These are phyloP conservation scores for Podospora pseudopauciseta DNA, from an alignment of 495 filamentous ascomycete genomes.

Conservation along the genomic window DNA sequence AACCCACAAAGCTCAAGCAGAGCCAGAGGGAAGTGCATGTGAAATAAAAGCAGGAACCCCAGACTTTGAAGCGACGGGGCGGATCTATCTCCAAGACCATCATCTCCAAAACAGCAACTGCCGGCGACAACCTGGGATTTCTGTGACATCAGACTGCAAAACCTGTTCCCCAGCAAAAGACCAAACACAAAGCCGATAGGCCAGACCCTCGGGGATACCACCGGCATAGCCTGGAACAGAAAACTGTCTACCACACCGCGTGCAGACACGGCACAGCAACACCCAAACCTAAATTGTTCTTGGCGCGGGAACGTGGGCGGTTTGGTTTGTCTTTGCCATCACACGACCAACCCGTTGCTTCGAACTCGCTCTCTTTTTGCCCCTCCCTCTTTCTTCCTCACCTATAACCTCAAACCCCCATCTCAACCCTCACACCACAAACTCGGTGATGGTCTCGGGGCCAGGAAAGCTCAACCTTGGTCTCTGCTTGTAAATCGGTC, in stretches of 20 bases:
- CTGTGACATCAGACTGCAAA: conserved; percentile 2
- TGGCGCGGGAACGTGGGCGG: conserved; percentile 13
- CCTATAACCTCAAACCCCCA: not conserved
- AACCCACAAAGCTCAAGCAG: conserved; percentile 8
- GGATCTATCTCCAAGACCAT: not conserved
- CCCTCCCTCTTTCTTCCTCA: conserved; percentile 11
- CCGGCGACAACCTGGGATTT: conserved; percentile 4
- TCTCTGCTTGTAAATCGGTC: conserved; percentile 21
- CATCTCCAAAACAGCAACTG: not conserved
- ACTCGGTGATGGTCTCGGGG: conserved; percentile 13
- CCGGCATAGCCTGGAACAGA: not conserved
- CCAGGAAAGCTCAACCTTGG: conserved; percentile 23
- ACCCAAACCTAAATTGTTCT: conserved; percentile 11
- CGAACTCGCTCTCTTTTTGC: not conserved
- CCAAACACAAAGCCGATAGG: not conserved
- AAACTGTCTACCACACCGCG: not conserved
- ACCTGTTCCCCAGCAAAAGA: conserved; percentile 1
- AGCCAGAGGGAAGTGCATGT: conserved; percentile 21
- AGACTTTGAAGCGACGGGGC: conserved; percentile 2
- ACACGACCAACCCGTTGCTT: conserved; percentile 7
- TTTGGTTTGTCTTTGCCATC: conserved; percentile 2
- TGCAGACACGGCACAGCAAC: conserved; percentile 11
- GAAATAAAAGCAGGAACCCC: conserved; percentile 18
- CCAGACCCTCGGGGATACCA: not conserved
- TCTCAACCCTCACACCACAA: not conserved